phyloP scores from a whole-genome alignment of 129 eudicot species.

The Apium graveolens region DNA sequence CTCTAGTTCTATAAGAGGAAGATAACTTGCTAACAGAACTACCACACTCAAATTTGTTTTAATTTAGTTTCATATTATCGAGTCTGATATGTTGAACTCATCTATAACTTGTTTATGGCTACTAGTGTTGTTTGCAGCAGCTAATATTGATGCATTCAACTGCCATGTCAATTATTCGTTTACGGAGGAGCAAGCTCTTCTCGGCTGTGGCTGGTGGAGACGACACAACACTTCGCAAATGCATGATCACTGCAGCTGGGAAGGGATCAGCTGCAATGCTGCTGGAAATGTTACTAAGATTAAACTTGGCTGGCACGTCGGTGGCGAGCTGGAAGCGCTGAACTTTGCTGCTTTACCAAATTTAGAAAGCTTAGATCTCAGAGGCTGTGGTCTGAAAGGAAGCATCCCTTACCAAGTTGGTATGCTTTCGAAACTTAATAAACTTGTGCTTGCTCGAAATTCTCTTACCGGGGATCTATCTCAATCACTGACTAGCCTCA shows the following conservation, averaged over 20 bases:
- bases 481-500: background rate
- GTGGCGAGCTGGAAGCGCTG: background rate
- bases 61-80: too few relatives aligned
- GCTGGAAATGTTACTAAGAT: background rate
- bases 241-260: conserved; percentile 7
- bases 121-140: background rate
- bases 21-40: too few relatives aligned
- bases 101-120: background rate
- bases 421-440: background rate
- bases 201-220: conserved; percentile 4
- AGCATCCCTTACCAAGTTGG: conserved; percentile 4
- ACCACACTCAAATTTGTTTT: background rate
- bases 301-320: background rate
- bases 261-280: background rate
- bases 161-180: background rate
- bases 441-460: background rate
- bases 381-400: background rate
- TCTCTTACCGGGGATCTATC: background rate
- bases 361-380: background rate
- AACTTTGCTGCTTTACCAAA: background rate
- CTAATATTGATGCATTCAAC: background rate
- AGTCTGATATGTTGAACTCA: background rate
- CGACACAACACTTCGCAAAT: background rate
- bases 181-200: background rate
- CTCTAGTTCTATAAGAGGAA: too few relatives aligned